Conservation (phyloP, 1,284 basidiomycete genomes). For the Moniliella sp. region DNA sequence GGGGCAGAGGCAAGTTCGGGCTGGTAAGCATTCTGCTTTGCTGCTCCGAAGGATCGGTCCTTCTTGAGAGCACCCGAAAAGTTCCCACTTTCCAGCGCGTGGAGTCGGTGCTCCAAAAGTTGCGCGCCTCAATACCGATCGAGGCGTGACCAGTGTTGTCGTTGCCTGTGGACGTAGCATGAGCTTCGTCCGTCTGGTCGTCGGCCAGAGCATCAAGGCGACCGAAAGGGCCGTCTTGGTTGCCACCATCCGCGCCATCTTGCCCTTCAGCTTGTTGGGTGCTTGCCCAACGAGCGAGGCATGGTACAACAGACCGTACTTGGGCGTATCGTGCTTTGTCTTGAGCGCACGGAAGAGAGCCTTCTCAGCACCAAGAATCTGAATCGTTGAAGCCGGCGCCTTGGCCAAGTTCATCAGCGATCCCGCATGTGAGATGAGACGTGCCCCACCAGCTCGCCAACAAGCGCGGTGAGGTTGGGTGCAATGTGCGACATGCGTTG, state of each 20-base stretch:
- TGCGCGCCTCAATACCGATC: slow-evolving; percentile 74
- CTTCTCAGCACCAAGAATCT: slow-evolving; percentile 94
- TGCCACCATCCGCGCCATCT: slow-evolving; percentile 99
- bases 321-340: slow-evolving; percentile 95
- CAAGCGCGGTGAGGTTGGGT: slow-evolving; percentile 68
- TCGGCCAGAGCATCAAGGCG: slow-evolving; percentile 84
- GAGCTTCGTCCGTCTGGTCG: slow-evolving; percentile 39
- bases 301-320: slow-evolving; percentile 50
- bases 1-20: too few species aligned
- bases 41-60: too few species aligned
- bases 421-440: slow-evolving; percentile 90
- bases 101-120: slow-evolving; percentile 76
- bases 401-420: slow-evolving; percentile 89
- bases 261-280: slow-evolving; percentile 91
- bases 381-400: slow-evolving; percentile 91
- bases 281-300: slow-evolving; percentile 71
- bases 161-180: slow-evolving; percentile 39
- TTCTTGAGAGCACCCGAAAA: too few species aligned
- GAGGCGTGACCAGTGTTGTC: slow-evolving; percentile 45
- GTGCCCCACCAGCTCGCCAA: slow-evolving; percentile 82
- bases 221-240: slow-evolving; percentile 89
- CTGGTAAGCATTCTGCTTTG: too few species aligned
- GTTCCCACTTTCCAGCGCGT: slow-evolving; percentile 1
- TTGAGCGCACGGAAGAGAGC: slow-evolving; percentile 91
- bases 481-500: slow-evolving; percentile 95